Evolutionary conservation across 1,284 basidiomycete genomes (phyloP).

Genomic region (Boletus semigastroideus): DNA sequence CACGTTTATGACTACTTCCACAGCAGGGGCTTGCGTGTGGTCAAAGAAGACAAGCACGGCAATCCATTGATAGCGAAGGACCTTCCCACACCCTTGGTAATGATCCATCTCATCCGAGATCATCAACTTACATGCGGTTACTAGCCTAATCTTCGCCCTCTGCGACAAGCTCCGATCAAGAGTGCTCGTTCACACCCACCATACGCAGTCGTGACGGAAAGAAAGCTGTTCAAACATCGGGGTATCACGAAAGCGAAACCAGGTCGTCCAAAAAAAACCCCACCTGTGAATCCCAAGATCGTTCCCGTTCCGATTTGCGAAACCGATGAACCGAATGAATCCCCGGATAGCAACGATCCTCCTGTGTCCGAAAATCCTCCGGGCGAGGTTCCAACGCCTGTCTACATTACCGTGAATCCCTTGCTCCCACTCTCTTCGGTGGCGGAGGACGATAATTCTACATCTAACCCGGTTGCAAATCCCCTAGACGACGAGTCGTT

Average conservation of each 20-base stretch:
- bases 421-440: slow-evolving; percentile 12
- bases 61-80: slow-evolving; percentile 33
- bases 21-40: slow-evolving; percentile 58
- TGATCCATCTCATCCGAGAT: slow-evolving; percentile 4
- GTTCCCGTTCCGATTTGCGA: slow-evolving; percentile 4
- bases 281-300: slow-evolving; percentile 5
- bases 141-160: slow-evolving; percentile 33
- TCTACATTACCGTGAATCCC: slow-evolving; percentile 30
- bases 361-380: slow-evolving; percentile 10
- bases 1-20: slow-evolving; percentile 80
- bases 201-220: slow-evolving; percentile 14
- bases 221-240: slow-evolving; percentile 24
- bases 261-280: slow-evolving; percentile 30
- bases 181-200: slow-evolving; percentile 15
- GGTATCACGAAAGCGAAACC: slow-evolving; percentile 31
- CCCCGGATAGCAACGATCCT: background rate
- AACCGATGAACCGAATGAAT: slow-evolving; percentile 7
- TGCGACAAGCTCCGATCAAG: slow-evolving; percentile 27
- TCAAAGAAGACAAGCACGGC: slow-evolving; percentile 62
- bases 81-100: slow-evolving; percentile 22
- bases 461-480: slow-evolving; percentile 18
- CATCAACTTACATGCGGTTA: slow-evolving; percentile 11
- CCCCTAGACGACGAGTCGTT: slow-evolving; percentile 28
- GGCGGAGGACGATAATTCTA: slow-evolving; percentile 5
- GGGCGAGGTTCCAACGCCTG: background rate